A percentile compares a stretch with the other conserved stretches of the same genome.
Conservation (phyloP, 805 yeast genomes). For the Starmerella sirachaensis region DNA sequence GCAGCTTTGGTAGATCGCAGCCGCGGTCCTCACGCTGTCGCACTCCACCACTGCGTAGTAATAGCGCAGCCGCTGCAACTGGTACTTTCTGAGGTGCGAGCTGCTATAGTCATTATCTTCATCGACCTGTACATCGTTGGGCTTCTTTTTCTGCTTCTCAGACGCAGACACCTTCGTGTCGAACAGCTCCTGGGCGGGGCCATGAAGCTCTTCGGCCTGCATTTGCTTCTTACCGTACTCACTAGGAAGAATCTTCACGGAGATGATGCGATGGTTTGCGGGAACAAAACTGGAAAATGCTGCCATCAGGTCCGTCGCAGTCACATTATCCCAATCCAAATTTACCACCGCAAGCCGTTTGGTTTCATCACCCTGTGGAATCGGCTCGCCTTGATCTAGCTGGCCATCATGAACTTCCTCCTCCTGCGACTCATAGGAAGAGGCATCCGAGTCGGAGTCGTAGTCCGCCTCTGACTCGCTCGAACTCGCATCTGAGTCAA, state of each 20-base stretch:
- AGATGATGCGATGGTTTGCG: conserved; percentile 50
- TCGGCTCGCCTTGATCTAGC: conserved; percentile 33
- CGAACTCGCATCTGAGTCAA: conserved; percentile 1
- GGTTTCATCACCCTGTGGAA: conserved; percentile 84
- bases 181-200: conserved; percentile 84
- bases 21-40: conserved; percentile 60
- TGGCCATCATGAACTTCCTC: conserved; percentile 27
- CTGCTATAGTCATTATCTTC: conserved; percentile 73
- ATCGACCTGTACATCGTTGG: conserved; percentile 42
- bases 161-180: conserved; percentile 29
- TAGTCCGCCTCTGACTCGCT: conserved; percentile 8
- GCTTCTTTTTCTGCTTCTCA: conserved; percentile 22
- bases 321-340: conserved; percentile 94
- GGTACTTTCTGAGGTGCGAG: conserved; percentile 74
- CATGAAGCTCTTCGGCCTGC: conserved; percentile 79
- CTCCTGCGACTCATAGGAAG: too few species aligned
- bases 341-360: conserved; percentile 79
- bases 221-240: conserved; percentile 88
- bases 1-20: conserved; percentile 66
- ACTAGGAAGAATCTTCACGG: conserved; percentile 70
- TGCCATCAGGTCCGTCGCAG: conserved; percentile 76
- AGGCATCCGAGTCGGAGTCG: conserved; percentile 7
- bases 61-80: conserved; percentile 82
- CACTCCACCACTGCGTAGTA: conserved; percentile 85
- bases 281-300: conserved; percentile 81